Percentiles rank a stretch among this genome's conserved stretches.
Evolutionary conservation across 2,329 filamentous ascomycete genomes (phyloP).

Genomic region (Pseudogymnoascus sp.): DNA sequence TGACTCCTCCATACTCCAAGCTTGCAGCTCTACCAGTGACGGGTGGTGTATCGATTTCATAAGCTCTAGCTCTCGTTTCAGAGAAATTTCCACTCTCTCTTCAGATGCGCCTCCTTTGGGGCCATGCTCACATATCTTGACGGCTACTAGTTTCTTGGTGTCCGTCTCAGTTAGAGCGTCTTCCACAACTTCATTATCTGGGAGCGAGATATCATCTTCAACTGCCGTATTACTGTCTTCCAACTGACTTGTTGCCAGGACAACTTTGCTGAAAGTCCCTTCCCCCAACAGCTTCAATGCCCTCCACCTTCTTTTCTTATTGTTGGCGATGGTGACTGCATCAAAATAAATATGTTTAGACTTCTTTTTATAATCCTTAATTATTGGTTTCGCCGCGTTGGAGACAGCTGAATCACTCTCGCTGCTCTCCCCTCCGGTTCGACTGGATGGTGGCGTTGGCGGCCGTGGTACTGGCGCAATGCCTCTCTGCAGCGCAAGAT

Average conservation of each 20-base stretch:
- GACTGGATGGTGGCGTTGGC: constrained; percentile 76
- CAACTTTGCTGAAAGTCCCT: constrained; percentile 91
- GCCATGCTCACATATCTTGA: constrained; percentile 93
- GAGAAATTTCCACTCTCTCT: constrained; percentile 82
- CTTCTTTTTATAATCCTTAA: constrained; percentile 26
- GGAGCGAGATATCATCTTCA: constrained; percentile 27
- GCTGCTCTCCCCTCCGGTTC: constrained; percentile 48
- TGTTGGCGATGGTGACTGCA: constrained; percentile 55
- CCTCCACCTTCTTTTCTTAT: constrained; percentile 69
- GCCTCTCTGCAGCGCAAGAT: constrained; percentile 71
- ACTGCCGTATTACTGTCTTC: constrained; percentile 36
- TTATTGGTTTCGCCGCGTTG: constrained; percentile 29
- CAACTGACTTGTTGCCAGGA: constrained; percentile 76
- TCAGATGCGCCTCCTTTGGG: constrained; percentile 89
- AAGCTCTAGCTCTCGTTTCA: constrained; percentile 93
- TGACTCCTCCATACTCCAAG: constrained; percentile 76
- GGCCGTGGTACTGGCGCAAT: constrained; percentile 53
- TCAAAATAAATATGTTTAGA: constrained; percentile 56
- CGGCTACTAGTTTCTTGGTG: constrained; percentile 77
- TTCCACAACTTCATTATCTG: constrained; percentile 27
- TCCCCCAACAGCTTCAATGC: constrained; percentile 76
- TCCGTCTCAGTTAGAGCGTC: constrained; percentile 29
- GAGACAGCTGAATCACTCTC: constrained; percentile 40
- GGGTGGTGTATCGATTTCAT: constrained; percentile 83
- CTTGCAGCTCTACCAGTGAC: constrained; percentile 82